Evolutionary conservation across 176 grass and related monocot species (phyloP).

Genomic region (Hsuehochloa calcarea): DNA sequence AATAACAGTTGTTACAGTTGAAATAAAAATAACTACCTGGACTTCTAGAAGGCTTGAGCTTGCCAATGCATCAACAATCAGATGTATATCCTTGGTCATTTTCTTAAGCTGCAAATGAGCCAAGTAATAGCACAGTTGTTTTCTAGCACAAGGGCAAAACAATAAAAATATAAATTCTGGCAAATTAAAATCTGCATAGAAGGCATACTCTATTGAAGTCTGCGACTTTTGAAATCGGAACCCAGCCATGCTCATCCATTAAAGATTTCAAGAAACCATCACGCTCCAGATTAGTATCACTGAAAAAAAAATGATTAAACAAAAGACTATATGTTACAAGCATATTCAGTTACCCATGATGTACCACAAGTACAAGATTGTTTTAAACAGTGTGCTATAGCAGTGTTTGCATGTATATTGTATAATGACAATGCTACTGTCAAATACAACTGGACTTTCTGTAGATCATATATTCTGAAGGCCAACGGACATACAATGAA

Average conservation of each 20-base stretch:
- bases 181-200: conserved; percentile 22
- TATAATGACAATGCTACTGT: background rate
- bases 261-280: conserved; percentile 74
- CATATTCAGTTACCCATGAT: background rate
- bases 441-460: conserved; percentile 6
- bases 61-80: conserved; percentile 60
- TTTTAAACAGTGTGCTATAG: background rate
- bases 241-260: conserved; percentile 77
- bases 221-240: conserved; percentile 63
- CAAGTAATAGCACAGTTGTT: conserved; percentile 13
- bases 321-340: conserved; percentile 6
- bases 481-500: background rate
- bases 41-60: conserved; percentile 65
- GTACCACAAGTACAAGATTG: background rate
- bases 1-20: background rate
- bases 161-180: conserved; percentile 13
- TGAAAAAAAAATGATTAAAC: conserved; percentile 34
- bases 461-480: background rate
- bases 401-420: background rate
- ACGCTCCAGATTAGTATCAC: conserved; percentile 62
- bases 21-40: conserved; percentile 50
- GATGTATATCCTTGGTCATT: conserved; percentile 59
- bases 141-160: background rate
- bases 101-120: conserved; percentile 55
- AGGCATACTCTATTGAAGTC: conserved; percentile 75